phyloP scores from a whole-genome alignment of 2,329 filamentous ascomycete species.

The Aquanectria penicillioides region DNA sequence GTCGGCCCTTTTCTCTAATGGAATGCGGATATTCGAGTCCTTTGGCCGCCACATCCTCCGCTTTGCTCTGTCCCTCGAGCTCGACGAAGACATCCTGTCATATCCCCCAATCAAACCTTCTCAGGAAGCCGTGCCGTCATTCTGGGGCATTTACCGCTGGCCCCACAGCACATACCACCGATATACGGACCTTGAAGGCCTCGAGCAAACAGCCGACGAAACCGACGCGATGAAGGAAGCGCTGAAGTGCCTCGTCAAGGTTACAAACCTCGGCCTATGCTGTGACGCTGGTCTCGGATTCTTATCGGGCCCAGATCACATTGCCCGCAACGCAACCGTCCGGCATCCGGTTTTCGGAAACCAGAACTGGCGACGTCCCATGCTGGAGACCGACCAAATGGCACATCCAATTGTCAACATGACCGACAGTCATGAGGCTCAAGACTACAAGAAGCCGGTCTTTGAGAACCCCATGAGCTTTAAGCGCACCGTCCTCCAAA shows the following conservation, averaged over 20 bases:
- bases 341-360: constrained; percentile 49
- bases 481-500: constrained; percentile 46
- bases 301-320: constrained; percentile 69
- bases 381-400: constrained; percentile 20
- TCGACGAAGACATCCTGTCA: constrained; percentile 63
- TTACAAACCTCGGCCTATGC: constrained; percentile 72
- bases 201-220: constrained; percentile 73
- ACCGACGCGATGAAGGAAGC: constrained; percentile 69
- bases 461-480: constrained; percentile 42
- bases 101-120: constrained; percentile 65
- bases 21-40: constrained; percentile 68
- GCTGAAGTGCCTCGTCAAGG: constrained; percentile 63
- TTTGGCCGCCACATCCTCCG: constrained; percentile 69
- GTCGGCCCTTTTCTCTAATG: constrained; percentile 52
- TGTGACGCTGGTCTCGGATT: constrained; percentile 76
- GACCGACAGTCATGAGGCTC: constrained; percentile 38
- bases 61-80: constrained; percentile 75
- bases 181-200: constrained; percentile 66
- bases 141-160: constrained; percentile 75
- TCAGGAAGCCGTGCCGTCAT: constrained; percentile 64
- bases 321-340: constrained; percentile 54
- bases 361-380: constrained; percentile 37
- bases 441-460: constrained; percentile 33
- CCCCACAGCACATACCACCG: constrained; percentile 67
- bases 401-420: constrained; percentile 33